Evolutionary conservation across 1,284 basidiomycete species (phyloP), one percentile per base, ranked within the genome.

Genomic region (Ustilago hordei): DNA sequence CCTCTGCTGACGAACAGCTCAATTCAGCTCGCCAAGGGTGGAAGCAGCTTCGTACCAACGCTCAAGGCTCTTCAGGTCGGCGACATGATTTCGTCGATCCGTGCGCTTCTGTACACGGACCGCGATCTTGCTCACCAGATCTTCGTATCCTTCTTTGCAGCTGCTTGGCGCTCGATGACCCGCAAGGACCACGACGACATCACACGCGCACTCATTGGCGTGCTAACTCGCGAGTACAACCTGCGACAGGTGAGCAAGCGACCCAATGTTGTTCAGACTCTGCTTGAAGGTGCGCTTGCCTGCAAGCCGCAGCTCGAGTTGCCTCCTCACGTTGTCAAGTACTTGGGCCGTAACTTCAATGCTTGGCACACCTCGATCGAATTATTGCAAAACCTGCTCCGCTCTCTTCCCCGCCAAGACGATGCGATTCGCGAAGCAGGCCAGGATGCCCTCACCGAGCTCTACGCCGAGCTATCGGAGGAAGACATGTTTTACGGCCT

Each of bases 401-500:
- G 93, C 93, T 57, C 83, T 77, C 72, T 84, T 57, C 81, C 84
- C 13, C 84, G 86, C 31, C 95, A 98, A 69, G 95, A 98, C 74
- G 88, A 90, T 34, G 89, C 90, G 47, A 89, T 95, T 45, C 92
- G 93, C 32, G 95, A 99, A 75, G 92, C 91, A 50, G 91, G 94
- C 53, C 92, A 92, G 71, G 95, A 97, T 84, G 94, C 97, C 0
- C 89, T 99, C 17, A 93, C 95, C 15, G 97, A 99, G 84, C 89
- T 98, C 1, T 99, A 98, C 81, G 95, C 95, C 2, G 97, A 99
- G 85, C 88, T 99, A 45, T 91, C 91, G 17, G 97, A 99, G 87
- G 95, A 98, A 74, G 98, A 99, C 87, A 90, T 98, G 88, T 98
- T 98, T 87, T 97, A 99, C 86, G 97, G 97, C 6, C 88, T 98